Base-by-base conservation (phyloP, 2,329 filamentous ascomycete species). In the Cladosporium phlei region DNA sequence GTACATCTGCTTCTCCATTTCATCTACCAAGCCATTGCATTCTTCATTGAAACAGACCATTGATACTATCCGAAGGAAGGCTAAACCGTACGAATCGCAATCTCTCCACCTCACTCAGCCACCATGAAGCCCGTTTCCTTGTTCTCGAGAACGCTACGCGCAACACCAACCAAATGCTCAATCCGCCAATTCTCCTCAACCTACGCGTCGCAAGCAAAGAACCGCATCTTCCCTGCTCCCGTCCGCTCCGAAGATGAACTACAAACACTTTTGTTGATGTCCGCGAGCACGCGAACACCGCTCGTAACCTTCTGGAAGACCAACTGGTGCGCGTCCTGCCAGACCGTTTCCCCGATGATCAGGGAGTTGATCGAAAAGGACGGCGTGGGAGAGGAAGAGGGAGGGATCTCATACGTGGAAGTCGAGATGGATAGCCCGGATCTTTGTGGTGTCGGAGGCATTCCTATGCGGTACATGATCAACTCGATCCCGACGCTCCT, bases 241-340 rank as follows among this genome's bases (percentile, higher is more conserved):
- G 57, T 76, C 37, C 71, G 74, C 43, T 64, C 60, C 24, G 70
- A 72, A 39, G 62, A 69, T 27, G 73, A 76, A 49, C 63, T 76
- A 9, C 64, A 72, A 45, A 73, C 66, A 4, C 67, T 76, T 6
- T 68, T 69, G 5, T 64, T 75, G 38, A 66, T 73, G 50, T 72
- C 69, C 12, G 67, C 72, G 8, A 69, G 66, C 52, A 66, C 61
- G 10, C 66, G 70, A 32, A 61, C 63, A 7, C 65, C 72, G 0
- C 58, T 77, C 1, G 66, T 76, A 34, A 76, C 74, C 0, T 59
- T 76, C 9, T 77, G 73, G 73, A 72, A 66, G 30, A 70, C 74
- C 2, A 67, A 67, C 3, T 76, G 71, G 69, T 72, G 69, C 50
- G 57, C 63, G 1, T 68, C 67, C 4, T 75, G 71, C 57, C 65